A percentile compares a stretch with the other conserved stretches of the same genome.
Conservation (phyloP, 371 early-diverging fungal genomes). For the Nematocida ausubeli region DNA sequence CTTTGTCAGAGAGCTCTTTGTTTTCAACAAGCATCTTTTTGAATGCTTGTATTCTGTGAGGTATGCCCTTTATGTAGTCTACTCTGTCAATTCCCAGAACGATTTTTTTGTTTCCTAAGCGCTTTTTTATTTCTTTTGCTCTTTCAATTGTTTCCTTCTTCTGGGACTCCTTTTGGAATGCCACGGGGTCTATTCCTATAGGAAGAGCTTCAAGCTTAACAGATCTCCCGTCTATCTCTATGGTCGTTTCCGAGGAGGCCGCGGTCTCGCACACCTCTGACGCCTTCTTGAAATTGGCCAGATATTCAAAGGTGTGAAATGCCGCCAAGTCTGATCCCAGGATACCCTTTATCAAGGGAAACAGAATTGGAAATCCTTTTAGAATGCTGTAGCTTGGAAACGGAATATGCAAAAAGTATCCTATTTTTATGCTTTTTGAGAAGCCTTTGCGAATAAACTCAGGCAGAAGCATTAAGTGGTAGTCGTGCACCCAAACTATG, state of each 20-base stretch:
- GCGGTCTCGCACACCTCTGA: conserved; percentile 86
- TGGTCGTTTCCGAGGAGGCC: background rate
- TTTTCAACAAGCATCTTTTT: conserved; percentile 81
- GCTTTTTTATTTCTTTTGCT: conserved; percentile 72
- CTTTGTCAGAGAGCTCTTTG: conserved; percentile 83
- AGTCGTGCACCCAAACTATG: conserved; percentile 98
- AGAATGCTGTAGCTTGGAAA: conserved; percentile 91
- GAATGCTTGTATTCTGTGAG: conserved; percentile 89
- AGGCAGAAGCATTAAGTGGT: conserved; percentile 94
- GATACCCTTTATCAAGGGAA: conserved; percentile 82
- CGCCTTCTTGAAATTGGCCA: conserved; percentile 87
- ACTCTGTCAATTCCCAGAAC: conserved; percentile 94
- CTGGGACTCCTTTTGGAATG: conserved; percentile 71
- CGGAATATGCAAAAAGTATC: conserved; percentile 95
- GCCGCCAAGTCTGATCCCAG: conserved; percentile 82
- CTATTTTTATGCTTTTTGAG: conserved; percentile 77
- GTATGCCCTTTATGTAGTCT: conserved; percentile 99
- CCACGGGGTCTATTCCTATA: conserved; percentile 94
- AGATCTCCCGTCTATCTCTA: conserved; percentile 2
- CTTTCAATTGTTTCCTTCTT: conserved; percentile 73
- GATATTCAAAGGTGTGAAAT: conserved; percentile 97
- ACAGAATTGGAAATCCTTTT: conserved; percentile 80
- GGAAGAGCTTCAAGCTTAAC: conserved; percentile 73
- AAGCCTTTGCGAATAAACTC: conserved; percentile 72
- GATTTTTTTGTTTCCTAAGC: conserved; percentile 82